Evolutionary conservation across 148 eudicot species (phyloP), one percentile per base, ranked within the genome.

Genomic region (Camellia japonica): DNA sequence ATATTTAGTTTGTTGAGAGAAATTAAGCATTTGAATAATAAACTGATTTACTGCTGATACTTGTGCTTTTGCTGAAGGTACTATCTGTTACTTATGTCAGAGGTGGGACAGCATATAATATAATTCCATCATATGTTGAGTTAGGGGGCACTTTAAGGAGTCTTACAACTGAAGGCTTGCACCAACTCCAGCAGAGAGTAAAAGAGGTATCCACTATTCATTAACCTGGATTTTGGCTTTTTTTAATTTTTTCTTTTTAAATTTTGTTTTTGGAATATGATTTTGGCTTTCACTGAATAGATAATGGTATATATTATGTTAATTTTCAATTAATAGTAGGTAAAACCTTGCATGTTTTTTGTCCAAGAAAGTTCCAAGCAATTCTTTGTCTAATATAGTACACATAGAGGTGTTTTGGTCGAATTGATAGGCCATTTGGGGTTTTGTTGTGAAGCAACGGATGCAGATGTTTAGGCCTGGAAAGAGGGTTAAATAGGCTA

Each of bases 81-180:
- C 85, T 94, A 44, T 91, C 98, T 19, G 88, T 94, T 61, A 91
- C 95, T 77, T 94, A 83, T 81, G 89, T 94, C 79, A 85, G 74
- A 84, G 95, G 91, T 65, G 97, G 97, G 80, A 77, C 80, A 12
- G 87, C 91, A 38, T 77, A 69, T 43, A 89, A 91, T 84, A 76
- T 87, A 44, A 87, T 88, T 81, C 95, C 97, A 4, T 54, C 87
- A 49, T 83, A 81, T 82, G 94, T 94, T 70, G 94, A 89, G 65
- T 44, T 94, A 11, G 97, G 98, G 60, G 98, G 98, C 64, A 89
- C 97, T 51, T 80, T 93, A 52, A 89, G 97, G 85, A 94, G 98
- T 82, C 88, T 91, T 59, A 91, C 95, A 11, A 92, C 94, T 13
- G 87, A 87, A 87, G 98, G 98, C 54, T 86, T 92, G 82, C 63